Evolutionary conservation across 768 basidiomycete species (phyloP), one percentile per base, ranked within the genome.

Genomic region (Leccinum rimulosum): DNA sequence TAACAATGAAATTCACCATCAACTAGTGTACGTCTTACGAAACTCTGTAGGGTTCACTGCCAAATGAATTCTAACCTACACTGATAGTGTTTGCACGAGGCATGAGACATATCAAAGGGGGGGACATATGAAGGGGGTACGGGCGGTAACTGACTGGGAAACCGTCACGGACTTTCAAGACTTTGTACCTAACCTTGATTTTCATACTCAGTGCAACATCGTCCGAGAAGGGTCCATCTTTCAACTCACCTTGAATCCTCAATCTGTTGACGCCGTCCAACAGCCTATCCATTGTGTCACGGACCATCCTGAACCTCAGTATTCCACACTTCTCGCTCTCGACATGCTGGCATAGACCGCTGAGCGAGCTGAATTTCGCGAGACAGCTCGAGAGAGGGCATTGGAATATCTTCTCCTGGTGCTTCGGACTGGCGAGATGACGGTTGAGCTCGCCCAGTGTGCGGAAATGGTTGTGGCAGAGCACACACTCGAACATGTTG

Each of bases 301-400:
- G 70, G 22, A 82, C 80, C 1, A 61, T 65, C 64, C 59, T 74
- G 67, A 85, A 86, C 69, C 71, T 79, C 36, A 68, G 57, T 22
- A 88, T 80, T 0, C 82, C 83, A 68, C 88, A 89, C 28, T 61
- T 71, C 62, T 80, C 82, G 65, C 83, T 85, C 75, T 89, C 86
- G 33, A 89, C 78, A 68, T 89, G 87, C 72, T 84, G 82, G 48
- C 80, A 80, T 55, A 89, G 69, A 4, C 66, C 85, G 56, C 87
- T 87, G 33, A 89, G 76, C 14, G 83, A 79, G 7, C 54, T 61
- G 66, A 85, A 88, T 33, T 70, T 67, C 25, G 52, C 31, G 2
- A 55, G 64, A 64, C 88, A 89, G 11, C 69, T 71, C 7, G 56
- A 60, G 48, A 77, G 68, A 4, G 84, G 85, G 71, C 88, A 89